Base-by-base conservation (phyloP, 2,329 filamentous ascomycete genomes). In the Emergomyces pasteurianus region DNA sequence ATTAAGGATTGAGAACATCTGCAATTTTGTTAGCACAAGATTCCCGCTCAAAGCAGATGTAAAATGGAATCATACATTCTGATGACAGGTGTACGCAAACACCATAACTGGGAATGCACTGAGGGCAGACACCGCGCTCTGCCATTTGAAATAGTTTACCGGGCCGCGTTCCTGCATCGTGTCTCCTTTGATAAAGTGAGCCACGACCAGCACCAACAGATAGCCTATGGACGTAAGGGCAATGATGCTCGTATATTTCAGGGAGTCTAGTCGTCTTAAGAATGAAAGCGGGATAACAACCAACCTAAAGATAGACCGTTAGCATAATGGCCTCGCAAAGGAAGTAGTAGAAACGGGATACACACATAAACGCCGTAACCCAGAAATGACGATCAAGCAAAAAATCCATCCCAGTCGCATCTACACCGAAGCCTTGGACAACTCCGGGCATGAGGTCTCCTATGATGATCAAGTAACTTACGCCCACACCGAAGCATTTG, bases 1-100 rank as follows among this genome's bases (percentile, higher is more conserved):
- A 69, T 99, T 99, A 52, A 99, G 78, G 66, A 99, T 95, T 12
- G 92, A 96, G 73, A 99, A 99, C 94, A 99, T 99, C 89, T 94
- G 67, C 0, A 46, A 8, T 49, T 9, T 26, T 60, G 65, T 76
- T 63, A 77, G 74, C 60, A 36, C 62, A 58, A 47, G 21, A 26
- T 26, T 47, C 10, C 2, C 28, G 6, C 7, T 6, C 3, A 61
- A 7, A 56, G 5, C 26, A n/a, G 28, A 12, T 49, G 53, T 36
- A 18, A 47, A 47, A 47, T 26, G 46, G 21, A n/a, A 8, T 71
- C 84, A 66, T 77, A 94, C 90, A 72, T 99, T 99, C 71, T 99
- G 94, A 74, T 99, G 94, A 73, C 94, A 99, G 1, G 94, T 99
- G 73, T 97, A 99, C n/a, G 92, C 94, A 79, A 99, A 99, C 1